Evolutionary conservation across 2,329 filamentous ascomycete species (phyloP).

Genomic region (Penicillium freii): DNA sequence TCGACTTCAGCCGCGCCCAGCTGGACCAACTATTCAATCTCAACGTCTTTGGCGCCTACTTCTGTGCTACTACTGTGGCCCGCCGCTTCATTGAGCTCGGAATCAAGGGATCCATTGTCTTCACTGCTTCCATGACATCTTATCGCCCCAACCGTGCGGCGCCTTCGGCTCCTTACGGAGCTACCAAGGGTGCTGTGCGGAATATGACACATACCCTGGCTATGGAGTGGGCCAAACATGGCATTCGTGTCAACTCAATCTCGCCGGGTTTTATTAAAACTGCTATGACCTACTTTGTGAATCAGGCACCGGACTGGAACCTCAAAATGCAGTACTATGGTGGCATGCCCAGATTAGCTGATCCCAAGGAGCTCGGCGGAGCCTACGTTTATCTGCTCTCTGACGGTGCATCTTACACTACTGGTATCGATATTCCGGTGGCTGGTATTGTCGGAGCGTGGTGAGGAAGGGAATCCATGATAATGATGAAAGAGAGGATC

Average conservation of each 20-base stretch:
- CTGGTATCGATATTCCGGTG: constrained; percentile 38
- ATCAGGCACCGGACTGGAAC: constrained; percentile 55
- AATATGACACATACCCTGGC: constrained; percentile 38
- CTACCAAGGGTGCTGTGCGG: constrained; percentile 45
- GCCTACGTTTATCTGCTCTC: constrained; percentile 59
- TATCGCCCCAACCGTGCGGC: constrained; percentile 52
- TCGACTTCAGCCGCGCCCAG: constrained; percentile 44
- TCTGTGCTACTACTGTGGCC: constrained; percentile 32
- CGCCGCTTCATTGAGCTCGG: constrained; percentile 44
- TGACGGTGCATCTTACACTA: constrained; percentile 44
- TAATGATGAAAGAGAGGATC: background rate
- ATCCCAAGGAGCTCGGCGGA: constrained; percentile 55
- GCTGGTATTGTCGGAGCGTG: constrained; percentile 30
- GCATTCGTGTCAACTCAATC: constrained; percentile 43
- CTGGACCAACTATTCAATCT: constrained; percentile 46
- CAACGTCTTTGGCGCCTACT: constrained; percentile 41
- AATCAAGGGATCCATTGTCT: constrained; percentile 41
- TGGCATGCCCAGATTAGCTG: constrained; percentile 55
- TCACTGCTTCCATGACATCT: constrained; percentile 51
- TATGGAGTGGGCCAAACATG: constrained; percentile 51
- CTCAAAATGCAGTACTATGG: constrained; percentile 59
- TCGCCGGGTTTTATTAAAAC: constrained; percentile 47
- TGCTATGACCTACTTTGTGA: constrained; percentile 52
- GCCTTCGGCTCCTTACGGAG: constrained; percentile 52
- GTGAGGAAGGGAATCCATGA: background rate